A percentile compares a stretch with the other conserved stretches of the same genome.
phyloP scores from a whole-genome alignment of 2,329 filamentous ascomycete genomes.

The Fusarium ambrosium region DNA sequence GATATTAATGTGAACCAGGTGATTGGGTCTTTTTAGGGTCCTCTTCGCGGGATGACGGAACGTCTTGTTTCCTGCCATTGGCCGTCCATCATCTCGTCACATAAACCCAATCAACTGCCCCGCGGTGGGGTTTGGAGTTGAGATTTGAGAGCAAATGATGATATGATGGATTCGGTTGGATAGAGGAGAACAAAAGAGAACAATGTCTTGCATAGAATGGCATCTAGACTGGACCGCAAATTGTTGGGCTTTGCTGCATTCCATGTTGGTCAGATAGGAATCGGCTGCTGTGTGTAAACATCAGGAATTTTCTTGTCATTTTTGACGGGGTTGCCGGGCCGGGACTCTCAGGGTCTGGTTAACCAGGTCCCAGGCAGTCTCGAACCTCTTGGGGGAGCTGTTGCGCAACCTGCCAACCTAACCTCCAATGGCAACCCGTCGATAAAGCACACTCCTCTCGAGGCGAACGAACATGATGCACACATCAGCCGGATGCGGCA shows the following conservation, averaged over 20 bases:
- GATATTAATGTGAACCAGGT: conserved; percentile 34
- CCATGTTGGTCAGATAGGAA: background rate
- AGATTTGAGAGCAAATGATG: conserved; percentile 17
- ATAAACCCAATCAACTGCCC: conserved; percentile 22
- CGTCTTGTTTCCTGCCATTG: conserved; percentile 30
- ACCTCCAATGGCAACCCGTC: conserved; percentile 30
- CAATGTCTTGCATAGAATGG: background rate
- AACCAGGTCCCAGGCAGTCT: conserved; percentile 24
- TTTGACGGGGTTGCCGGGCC: conserved; percentile 38
- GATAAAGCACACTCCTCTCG: conserved; percentile 28
- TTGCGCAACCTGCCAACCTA: conserved; percentile 17
- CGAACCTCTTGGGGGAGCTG: conserved; percentile 21
- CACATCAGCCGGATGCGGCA: conserved; percentile 7
- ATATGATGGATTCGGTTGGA: conserved; percentile 24
- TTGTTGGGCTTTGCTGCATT: background rate
- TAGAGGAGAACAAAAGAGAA: background rate
- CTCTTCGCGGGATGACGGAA: conserved; percentile 29
- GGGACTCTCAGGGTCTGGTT: conserved; percentile 20
- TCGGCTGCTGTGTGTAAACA: conserved; percentile 4
- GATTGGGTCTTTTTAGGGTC: conserved; percentile 38
- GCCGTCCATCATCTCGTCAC: conserved; percentile 13
- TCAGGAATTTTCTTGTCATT: conserved; percentile 27
- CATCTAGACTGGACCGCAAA: background rate
- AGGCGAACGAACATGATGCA: background rate
- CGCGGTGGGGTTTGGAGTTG: conserved; percentile 40